Evolutionary conservation across 2,329 filamentous ascomycete species (phyloP).

Genomic region (Coleophoma eucalyptorum): DNA sequence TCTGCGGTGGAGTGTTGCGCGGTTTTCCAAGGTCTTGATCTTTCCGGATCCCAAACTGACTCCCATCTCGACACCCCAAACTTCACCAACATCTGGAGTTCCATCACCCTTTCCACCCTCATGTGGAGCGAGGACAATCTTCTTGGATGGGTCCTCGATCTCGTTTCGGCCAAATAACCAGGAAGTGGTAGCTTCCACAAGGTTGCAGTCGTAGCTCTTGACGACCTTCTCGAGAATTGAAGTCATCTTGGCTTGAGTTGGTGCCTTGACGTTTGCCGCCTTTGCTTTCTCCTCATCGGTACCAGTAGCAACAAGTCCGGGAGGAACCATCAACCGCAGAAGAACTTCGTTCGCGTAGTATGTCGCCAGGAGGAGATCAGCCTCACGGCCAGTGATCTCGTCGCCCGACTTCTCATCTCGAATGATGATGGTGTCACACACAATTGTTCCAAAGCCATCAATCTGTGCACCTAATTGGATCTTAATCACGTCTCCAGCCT

Average conservation of each 20-base stretch:
- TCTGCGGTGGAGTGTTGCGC: constrained; percentile 88
- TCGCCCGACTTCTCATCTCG: constrained; percentile 57
- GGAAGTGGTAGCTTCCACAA: constrained; percentile 97
- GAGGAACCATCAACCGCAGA: constrained; percentile 83
- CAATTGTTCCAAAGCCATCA: constrained; percentile 92
- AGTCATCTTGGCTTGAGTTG: constrained; percentile 83
- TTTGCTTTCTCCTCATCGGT: constrained; percentile 96
- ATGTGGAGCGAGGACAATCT: constrained; percentile 86
- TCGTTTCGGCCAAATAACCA: constrained; percentile 97
- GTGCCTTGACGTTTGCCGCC: constrained; percentile 76
- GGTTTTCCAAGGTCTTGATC: constrained; percentile 85
- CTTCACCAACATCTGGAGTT: constrained; percentile 81
- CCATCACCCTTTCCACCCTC: constrained; percentile 92
- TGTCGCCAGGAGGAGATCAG: constrained; percentile 85
- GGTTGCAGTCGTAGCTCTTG: constrained; percentile 84
- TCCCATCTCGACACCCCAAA: constrained; percentile 97
- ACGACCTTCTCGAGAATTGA: constrained; percentile 85
- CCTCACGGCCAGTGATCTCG: constrained; percentile 69
- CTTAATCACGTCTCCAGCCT: constrained; percentile 87
- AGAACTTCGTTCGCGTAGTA: constrained; percentile 96
- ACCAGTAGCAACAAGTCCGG: constrained; percentile 77
- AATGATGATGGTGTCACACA: constrained; percentile 87
- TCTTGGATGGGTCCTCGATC: constrained; percentile 84
- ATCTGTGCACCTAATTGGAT: constrained; percentile 99
- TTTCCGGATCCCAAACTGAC: constrained; percentile 89